A percentile compares a stretch with the other conserved stretches of the same genome.
These are phyloP conservation scores for Gyromitra esculenta DNA, from an alignment of 2,329 filamentous ascomycete genomes.

Conservation along the genomic window DNA sequence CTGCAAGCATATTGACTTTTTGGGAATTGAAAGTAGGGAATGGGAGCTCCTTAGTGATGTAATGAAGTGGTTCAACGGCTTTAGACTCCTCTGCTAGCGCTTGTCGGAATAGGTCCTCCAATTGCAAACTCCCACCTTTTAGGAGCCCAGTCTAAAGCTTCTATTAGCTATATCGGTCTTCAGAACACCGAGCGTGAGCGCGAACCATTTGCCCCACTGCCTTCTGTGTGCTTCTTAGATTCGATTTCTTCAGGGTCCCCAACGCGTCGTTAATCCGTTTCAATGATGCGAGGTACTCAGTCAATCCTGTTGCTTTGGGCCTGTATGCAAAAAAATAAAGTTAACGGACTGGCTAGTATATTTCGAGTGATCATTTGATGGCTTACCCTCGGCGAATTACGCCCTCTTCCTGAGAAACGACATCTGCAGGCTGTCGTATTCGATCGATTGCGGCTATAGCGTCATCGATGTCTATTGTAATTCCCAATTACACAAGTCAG, in stretches of 20 bases:
- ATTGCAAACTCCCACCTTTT: slow-evolving; percentile 79
- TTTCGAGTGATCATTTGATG: slow-evolving; percentile 19
- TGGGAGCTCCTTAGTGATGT: slow-evolving; percentile 82
- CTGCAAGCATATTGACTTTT: slow-evolving; percentile 65
- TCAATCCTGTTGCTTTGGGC: slow-evolving; percentile 82
- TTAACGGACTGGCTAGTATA: not conserved
- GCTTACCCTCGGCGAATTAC: slow-evolving; percentile 81
- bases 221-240: slow-evolving; percentile 89
- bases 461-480: slow-evolving; percentile 76
- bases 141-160: slow-evolving; percentile 67
- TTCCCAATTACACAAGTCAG: slow-evolving; percentile 27
- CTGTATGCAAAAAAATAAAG: slow-evolving; percentile 59
- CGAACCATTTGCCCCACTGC: slow-evolving; percentile 63
- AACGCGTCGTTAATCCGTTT: slow-evolving; percentile 89
- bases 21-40: slow-evolving; percentile 85
- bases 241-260: slow-evolving; percentile 84
- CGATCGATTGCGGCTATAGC: slow-evolving; percentile 87
- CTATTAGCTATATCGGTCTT: slow-evolving; percentile 23
- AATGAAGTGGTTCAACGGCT: slow-evolving; percentile 88
- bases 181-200: not conserved
- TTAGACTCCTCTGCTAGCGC: slow-evolving; percentile 80
- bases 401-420: slow-evolving; percentile 88
- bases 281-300: slow-evolving; percentile 86
- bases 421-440: slow-evolving; percentile 88
- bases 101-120: slow-evolving; percentile 85